Conservation (phyloP, 305 asterid species). For the Coffea humblotiana region DNA sequence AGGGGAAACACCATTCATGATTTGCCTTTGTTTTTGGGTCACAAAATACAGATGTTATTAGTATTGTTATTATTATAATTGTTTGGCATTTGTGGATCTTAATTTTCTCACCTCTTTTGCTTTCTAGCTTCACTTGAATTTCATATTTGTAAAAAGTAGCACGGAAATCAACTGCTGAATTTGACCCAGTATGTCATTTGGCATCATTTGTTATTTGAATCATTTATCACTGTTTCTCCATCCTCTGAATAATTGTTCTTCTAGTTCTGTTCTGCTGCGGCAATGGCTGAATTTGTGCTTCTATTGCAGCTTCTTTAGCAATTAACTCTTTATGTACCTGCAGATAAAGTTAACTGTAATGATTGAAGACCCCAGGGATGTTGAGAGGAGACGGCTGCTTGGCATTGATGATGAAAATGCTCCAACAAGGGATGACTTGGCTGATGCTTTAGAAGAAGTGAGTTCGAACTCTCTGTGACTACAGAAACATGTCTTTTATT, state of each 20-base stretch:
- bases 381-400: slow-evolving; percentile 88
- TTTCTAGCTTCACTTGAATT: no score
- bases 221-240: background rate
- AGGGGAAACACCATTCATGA: no score
- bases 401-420: slow-evolving; percentile 93
- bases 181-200: background rate
- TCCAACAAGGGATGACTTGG: slow-evolving; percentile 91
- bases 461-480: slow-evolving; percentile 9
- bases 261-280: background rate
- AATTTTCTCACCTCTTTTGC: no score
- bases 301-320: background rate
- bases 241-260: no score
- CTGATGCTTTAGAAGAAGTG: slow-evolving; percentile 78
- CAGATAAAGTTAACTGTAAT: slow-evolving; percentile 79
- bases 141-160: no score
- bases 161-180: background rate
- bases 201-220: background rate
- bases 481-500: background rate
- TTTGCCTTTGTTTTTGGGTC: no score
- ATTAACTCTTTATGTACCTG: slow-evolving; percentile 12
- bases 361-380: slow-evolving; percentile 97
- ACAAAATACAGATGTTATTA: no score
- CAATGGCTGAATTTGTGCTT: background rate
- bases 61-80: no score
- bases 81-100: background rate